Evolutionary conservation across 495 filamentous ascomycete species (phyloP).

Genomic region (Sphaerosporella brunnea): DNA sequence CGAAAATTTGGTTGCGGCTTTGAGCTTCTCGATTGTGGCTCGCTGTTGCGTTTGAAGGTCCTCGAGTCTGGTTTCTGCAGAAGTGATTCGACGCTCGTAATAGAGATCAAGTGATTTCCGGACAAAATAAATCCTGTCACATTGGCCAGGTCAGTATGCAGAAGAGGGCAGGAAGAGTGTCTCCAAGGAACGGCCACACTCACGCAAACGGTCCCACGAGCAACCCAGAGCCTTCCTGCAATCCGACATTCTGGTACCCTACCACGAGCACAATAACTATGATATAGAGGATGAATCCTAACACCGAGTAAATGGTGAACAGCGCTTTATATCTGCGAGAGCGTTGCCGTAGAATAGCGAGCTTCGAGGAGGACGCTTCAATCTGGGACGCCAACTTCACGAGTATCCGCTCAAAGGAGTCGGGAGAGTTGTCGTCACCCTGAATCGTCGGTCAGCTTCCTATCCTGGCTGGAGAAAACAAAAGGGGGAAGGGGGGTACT

Average conservation of each 20-base stretch:
- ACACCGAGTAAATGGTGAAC: constrained; percentile 73
- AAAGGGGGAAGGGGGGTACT: constrained; percentile 11
- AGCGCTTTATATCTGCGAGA: constrained; percentile 66
- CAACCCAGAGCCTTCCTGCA: constrained; percentile 56
- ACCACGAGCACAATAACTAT: constrained; percentile 67
- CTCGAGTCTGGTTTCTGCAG: constrained; percentile 48
- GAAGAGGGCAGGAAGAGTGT: no score
- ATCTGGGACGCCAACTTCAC: constrained; percentile 68
- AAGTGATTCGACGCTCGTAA: constrained; percentile 65
- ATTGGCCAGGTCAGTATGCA: no score
- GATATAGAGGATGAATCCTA: constrained; percentile 72
- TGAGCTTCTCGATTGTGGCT: constrained; percentile 81
- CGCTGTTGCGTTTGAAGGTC: constrained; percentile 56
- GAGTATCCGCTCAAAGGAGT: constrained; percentile 80
- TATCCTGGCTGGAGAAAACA: not conserved
- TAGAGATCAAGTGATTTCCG: constrained; percentile 29
- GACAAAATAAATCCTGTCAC: constrained; percentile 28
- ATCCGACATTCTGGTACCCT: constrained; percentile 63
- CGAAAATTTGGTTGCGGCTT: constrained; percentile 84
- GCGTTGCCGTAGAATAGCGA: constrained; percentile 51
- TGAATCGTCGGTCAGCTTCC: constrained; percentile 27
- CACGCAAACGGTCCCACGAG: constrained; percentile 65
- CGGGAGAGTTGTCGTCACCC: constrained; percentile 70
- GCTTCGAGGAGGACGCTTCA: constrained; percentile 45
- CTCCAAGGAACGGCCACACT: no score